These are phyloP conservation scores for Jatropha multifida DNA, from an alignment of 441 rosid genomes.

Conservation along the genomic window DNA sequence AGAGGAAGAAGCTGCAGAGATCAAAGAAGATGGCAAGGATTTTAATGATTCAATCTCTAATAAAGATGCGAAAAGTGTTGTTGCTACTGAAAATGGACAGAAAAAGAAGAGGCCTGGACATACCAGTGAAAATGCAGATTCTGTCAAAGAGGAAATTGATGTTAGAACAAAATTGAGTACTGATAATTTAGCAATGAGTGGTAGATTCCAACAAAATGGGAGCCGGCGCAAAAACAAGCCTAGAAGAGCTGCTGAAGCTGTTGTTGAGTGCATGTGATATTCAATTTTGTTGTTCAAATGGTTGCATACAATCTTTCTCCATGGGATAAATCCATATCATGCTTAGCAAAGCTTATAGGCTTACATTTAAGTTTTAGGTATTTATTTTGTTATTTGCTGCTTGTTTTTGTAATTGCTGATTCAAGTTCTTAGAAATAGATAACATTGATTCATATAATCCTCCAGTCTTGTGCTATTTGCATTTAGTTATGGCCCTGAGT, in stretches of 20 bases:
- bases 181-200: conserved; percentile 3
- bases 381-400: conserved; percentile 2
- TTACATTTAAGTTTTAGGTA: neutral
- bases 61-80: conserved; percentile 38
- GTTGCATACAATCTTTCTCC: neutral
- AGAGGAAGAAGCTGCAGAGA: conserved; percentile 38
- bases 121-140: conserved; percentile 34
- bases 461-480: neutral
- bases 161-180: conserved; percentile 15
- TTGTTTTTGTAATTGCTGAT: conserved; percentile 9
- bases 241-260: conserved; percentile 23
- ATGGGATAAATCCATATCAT: neutral
- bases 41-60: conserved; percentile 37
- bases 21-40: conserved; percentile 41
- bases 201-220: conserved; percentile 18
- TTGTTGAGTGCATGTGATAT: conserved; percentile 21
- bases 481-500: neutral
- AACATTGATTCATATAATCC: neutral
- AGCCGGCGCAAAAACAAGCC: conserved; percentile 28
- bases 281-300: conserved; percentile 7
- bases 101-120: conserved; percentile 44
- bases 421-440: conserved; percentile 9
- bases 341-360: neutral
- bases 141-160: conserved; percentile 50
- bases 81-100: conserved; percentile 43